Conservation (phyloP, 2,329 filamentous ascomycete genomes). For the Ophiostoma sp. region DNA sequence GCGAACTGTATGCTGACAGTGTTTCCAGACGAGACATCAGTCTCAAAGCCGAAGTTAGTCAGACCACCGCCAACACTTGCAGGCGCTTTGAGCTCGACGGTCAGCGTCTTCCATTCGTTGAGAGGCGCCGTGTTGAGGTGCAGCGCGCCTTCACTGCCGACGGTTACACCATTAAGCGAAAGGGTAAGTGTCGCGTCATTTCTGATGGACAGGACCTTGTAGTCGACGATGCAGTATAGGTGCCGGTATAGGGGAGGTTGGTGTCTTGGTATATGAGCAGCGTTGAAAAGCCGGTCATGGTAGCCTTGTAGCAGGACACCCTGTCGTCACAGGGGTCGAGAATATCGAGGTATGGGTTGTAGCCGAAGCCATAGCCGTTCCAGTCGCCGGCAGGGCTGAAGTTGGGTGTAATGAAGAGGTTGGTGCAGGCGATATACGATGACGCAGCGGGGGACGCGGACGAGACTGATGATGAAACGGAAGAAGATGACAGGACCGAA, state of each 20-base stretch:
- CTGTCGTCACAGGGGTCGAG: not conserved
- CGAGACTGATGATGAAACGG: not conserved
- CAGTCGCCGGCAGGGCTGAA: not conserved
- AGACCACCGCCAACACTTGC: not conserved
- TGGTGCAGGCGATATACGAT: not conserved
- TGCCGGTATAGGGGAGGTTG: not conserved
- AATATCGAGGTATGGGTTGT: not conserved
- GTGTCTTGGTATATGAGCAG: not conserved
- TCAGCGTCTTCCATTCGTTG: not conserved
- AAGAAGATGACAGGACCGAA: not conserved
- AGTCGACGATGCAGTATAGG: not conserved
- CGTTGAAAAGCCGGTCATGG: not conserved
- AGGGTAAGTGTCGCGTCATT: not conserved
- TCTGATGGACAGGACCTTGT: not conserved
- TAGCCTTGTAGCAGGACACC: not conserved
- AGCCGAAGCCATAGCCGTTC: not conserved
- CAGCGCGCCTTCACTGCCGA: not conserved
- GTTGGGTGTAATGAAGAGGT: not conserved
- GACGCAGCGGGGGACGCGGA: not conserved
- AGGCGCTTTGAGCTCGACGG: not conserved
- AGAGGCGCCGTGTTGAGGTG: not conserved
- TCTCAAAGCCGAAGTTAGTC: not conserved
- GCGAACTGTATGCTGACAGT: not conserved
- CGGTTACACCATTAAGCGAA: not conserved
- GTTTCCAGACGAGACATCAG: not conserved